Evolutionary conservation across 2,329 filamentous ascomycete genomes (phyloP).

Genomic region (Mollisiaceae sp.): DNA sequence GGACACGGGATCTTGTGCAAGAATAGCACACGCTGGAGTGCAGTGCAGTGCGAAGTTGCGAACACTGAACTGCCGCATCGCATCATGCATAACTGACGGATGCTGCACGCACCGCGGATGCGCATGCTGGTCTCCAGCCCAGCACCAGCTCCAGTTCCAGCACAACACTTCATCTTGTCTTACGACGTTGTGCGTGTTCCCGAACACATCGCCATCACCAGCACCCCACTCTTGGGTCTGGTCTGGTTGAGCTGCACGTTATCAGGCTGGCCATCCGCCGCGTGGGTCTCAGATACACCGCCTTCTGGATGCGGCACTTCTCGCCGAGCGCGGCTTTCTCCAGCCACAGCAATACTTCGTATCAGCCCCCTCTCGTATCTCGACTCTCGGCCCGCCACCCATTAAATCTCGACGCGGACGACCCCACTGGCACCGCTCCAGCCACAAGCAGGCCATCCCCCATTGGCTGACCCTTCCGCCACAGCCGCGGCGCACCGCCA

Average conservation of each 20-base stretch:
- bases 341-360: neutral
- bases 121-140: neutral
- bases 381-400: neutral
- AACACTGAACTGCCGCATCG: neutral
- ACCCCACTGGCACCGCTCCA: neutral
- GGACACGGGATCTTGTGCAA: neutral
- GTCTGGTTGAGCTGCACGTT: neutral
- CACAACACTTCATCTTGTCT: neutral
- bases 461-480: neutral
- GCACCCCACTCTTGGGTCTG: neutral
- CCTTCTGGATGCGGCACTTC: neutral
- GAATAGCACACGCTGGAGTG: neutral
- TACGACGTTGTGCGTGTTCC: neutral
- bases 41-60: neutral
- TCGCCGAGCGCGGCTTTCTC: neutral
- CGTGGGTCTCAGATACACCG: neutral
- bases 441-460: neutral
- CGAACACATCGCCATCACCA: neutral
- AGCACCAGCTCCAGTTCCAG: no score
- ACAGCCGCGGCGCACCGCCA: conserved; percentile 10
- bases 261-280: neutral
- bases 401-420: neutral
- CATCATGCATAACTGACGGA: neutral
- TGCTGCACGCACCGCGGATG: neutral
- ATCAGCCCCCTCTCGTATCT: neutral